Evolutionary conservation across 2,329 filamentous ascomycete genomes (phyloP), one percentile per base, ranked within the genome.

Genomic region (Aureobasidium sp.): DNA sequence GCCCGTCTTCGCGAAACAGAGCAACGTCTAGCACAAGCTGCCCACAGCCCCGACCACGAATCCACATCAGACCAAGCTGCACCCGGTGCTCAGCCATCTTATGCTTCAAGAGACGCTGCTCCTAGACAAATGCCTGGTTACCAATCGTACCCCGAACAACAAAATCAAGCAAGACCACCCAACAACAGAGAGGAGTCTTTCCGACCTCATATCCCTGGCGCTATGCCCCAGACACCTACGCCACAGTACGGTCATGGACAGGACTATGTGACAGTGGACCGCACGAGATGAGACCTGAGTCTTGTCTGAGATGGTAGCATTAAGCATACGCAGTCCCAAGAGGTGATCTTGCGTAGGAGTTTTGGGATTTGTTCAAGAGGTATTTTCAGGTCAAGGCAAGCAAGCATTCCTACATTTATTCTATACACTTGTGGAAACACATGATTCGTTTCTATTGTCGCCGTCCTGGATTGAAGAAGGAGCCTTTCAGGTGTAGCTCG

Each of bases 1-100:
- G 86, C 86, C 58, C 87, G 86, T 68, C 85, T 97, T 68, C 87
- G 86, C 68, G 91, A 91, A 70, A 91, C 94, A 76, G 92, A 97
- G 76, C 83, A 88, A 67, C 87, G 88, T 48, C 82, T 97, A 48
- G 71, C 71, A 16, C 68, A 71, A 45, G 75, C 66, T 62, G 63
- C 66, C 27, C 62, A 62, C 34, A 66, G 64, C 68, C 69, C 39
- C 66, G 36, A 45, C 2, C 36, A 53, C 59, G 36, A 57, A 25
- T 34, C 27, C 36, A 44, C 32, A 57, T 63, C 57, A 34, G 37
- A 54, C 5, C 59, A 62, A 52, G 50, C 59, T 41, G 34, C 42
- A 9, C 15, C 50, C 1, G 59, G 59, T 15, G 59, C 42, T 25
- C 37, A 61, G 13, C 29, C 41, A 16, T 41, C 49, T 5, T 39